These are phyloP conservation scores for Neurospora sp. DNA, from an alignment of 495 filamentous ascomycete species.

Conservation along the genomic window DNA sequence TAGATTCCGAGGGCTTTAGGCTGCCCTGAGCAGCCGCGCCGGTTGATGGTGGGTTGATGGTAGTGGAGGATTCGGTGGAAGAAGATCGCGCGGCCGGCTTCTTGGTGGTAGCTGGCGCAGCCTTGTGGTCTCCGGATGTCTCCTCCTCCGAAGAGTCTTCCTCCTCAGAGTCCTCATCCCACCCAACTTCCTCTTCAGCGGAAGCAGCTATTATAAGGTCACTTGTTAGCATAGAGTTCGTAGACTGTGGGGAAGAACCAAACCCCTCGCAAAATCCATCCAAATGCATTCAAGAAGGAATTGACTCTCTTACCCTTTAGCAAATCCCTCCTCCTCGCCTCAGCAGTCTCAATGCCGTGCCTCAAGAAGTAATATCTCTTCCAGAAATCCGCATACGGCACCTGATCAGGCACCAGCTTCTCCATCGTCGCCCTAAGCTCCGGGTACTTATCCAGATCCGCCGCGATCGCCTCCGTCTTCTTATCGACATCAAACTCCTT, in stretches of 20 bases:
- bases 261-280: neutral
- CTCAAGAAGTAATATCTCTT: slow-evolving; percentile 90
- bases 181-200: slow-evolving; percentile 68
- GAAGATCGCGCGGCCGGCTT: slow-evolving; percentile 22
- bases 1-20: slow-evolving; percentile 53
- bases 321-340: slow-evolving; percentile 80
- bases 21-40: slow-evolving; percentile 14
- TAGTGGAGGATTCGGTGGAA: slow-evolving; percentile 43
- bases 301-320: slow-evolving; percentile 61
- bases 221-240: slow-evolving; percentile 18
- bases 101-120: slow-evolving; percentile 10
- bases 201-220: slow-evolving; percentile 35
- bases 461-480: slow-evolving; percentile 77
- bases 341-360: slow-evolving; percentile 90
- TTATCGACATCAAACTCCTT: slow-evolving; percentile 68
- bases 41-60: slow-evolving; percentile 33
- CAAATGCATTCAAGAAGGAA: neutral
- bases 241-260: neutral
- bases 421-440: slow-evolving; percentile 91
- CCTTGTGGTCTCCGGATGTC: slow-evolving; percentile 22
- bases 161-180: slow-evolving; percentile 55
- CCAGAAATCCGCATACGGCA: slow-evolving; percentile 88
- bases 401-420: slow-evolving; percentile 82
- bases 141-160: slow-evolving; percentile 11
- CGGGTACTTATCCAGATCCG: slow-evolving; percentile 76